phyloP scores from a whole-genome alignment of 2,329 filamentous ascomycete species.

The Clonostachys chloroleuca region DNA sequence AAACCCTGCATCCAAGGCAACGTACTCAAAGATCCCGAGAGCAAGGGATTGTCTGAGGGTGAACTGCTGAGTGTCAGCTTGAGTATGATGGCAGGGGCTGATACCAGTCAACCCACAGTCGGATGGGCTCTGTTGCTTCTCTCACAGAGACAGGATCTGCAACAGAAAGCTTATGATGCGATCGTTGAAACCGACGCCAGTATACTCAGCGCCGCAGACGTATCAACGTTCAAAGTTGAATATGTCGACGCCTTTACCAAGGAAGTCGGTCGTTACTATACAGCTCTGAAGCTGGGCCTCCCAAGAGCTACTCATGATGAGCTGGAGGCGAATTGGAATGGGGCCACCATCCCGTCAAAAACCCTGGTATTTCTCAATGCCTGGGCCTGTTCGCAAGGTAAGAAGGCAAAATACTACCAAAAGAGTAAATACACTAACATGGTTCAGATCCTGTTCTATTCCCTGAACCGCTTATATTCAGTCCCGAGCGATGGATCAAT shows the following conservation, averaged over 20 bases:
- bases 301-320: not conserved
- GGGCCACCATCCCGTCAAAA: not conserved
- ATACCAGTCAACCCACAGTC: not conserved
- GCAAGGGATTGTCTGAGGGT: not conserved
- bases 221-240: not conserved
- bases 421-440: not conserved
- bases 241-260: not conserved
- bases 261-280: not conserved
- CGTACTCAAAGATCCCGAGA: not conserved
- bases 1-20: not conserved
- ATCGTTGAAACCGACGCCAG: not conserved
- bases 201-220: not conserved
- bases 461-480: slow-evolving; percentile 27
- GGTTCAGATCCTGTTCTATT: slow-evolving; percentile 14
- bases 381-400: not conserved
- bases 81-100: not conserved
- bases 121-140: not conserved
- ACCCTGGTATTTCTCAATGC: not conserved
- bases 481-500: slow-evolving; percentile 32
- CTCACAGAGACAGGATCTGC: not conserved
- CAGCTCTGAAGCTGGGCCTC: not conserved
- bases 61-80: not conserved
- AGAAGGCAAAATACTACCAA: not conserved
- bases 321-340: not conserved
- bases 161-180: not conserved